Conservation (phyloP, 495 filamentous ascomycete species). For the Rhypophila decipiens region DNA sequence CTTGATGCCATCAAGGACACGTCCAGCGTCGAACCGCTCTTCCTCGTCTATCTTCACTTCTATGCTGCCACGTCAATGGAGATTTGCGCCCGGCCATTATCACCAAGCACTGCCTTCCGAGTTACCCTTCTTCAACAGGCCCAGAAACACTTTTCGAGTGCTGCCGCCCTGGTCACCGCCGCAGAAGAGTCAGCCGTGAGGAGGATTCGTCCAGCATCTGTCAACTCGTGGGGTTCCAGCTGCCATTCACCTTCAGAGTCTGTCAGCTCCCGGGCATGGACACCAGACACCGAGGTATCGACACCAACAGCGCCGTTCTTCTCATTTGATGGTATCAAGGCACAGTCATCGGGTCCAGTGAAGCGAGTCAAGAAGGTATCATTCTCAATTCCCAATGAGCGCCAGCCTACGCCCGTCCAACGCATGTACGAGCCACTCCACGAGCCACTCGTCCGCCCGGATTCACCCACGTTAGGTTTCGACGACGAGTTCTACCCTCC, state of each 20-base stretch:
- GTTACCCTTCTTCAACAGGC: constrained; percentile 42
- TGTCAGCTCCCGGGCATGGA: constrained; percentile 36
- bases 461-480: constrained; percentile 40
- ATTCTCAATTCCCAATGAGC: constrained; percentile 37
- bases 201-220: constrained; percentile 26
- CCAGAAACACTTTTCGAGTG: constrained; percentile 40
- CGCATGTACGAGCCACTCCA: constrained; percentile 4
- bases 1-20: constrained; percentile 37
- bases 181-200: constrained; percentile 29
- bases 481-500: constrained; percentile 30
- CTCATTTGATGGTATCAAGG: constrained; percentile 31
- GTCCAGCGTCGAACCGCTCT: constrained; percentile 37
- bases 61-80: constrained; percentile 49
- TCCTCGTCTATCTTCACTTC: constrained; percentile 49
- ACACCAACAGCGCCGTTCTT: constrained; percentile 39
- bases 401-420: constrained; percentile 16
- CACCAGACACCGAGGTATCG: constrained; percentile 31
- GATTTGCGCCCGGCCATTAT: constrained; percentile 43
- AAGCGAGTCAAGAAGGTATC: constrained; percentile 47
- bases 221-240: constrained; percentile 30
- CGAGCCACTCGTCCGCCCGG: constrained; percentile 39
- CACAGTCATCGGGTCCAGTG: constrained; percentile 5
- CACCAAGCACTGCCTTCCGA: constrained; percentile 35
- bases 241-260: constrained; percentile 40
- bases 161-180: constrained; percentile 32